A percentile compares a stretch with the other conserved stretches of the same genome.
These are phyloP conservation scores for Pseudozyma sp. DNA, from an alignment of 1,284 basidiomycete genomes.

Conservation along the genomic window DNA sequence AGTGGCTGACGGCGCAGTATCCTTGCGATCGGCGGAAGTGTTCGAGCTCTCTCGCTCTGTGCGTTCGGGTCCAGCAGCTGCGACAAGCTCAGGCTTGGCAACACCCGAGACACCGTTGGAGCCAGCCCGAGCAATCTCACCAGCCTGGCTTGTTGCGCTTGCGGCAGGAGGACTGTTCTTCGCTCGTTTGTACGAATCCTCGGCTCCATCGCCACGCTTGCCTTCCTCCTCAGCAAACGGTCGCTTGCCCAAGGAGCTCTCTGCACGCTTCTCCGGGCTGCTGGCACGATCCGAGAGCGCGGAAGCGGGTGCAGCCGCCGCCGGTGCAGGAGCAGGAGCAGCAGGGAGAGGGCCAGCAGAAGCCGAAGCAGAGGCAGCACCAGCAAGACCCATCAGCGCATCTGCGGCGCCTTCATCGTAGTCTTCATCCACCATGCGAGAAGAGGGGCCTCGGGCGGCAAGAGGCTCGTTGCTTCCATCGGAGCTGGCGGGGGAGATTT, in stretches of 20 bases:
- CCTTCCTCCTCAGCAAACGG: constrained; percentile 37
- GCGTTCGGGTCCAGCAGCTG: neutral
- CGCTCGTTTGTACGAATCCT: constrained; percentile 44
- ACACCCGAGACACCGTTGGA: constrained; percentile 3
- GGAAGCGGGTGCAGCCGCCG: constrained; percentile 9
- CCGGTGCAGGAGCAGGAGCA: constrained; percentile 32
- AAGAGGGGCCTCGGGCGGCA: constrained; percentile 40
- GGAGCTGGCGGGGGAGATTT: constrained; percentile 48
- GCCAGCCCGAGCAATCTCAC: neutral
- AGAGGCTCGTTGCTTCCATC: constrained; percentile 57
- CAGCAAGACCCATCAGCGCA: constrained; percentile 67
- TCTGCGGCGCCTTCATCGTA: constrained; percentile 67
- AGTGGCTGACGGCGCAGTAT: neutral
- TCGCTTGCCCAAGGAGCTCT: constrained; percentile 52
- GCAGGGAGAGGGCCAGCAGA: constrained; percentile 19
- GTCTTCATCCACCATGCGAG: constrained; percentile 63
- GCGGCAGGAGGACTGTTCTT: constrained; percentile 23
- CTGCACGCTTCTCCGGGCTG: constrained; percentile 40
- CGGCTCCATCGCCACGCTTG: constrained; percentile 13
- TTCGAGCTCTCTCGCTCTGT: constrained; percentile 4
- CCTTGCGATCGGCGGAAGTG: neutral
- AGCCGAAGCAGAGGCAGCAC: constrained; percentile 55
- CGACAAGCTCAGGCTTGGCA: constrained; percentile 3
- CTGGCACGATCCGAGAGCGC: constrained; percentile 10
- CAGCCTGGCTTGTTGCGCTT: constrained; percentile 9